These are phyloP conservation scores for Chimonanthus praecox DNA, from an alignment of 164 flowering plant genomes.

Conservation along the genomic window DNA sequence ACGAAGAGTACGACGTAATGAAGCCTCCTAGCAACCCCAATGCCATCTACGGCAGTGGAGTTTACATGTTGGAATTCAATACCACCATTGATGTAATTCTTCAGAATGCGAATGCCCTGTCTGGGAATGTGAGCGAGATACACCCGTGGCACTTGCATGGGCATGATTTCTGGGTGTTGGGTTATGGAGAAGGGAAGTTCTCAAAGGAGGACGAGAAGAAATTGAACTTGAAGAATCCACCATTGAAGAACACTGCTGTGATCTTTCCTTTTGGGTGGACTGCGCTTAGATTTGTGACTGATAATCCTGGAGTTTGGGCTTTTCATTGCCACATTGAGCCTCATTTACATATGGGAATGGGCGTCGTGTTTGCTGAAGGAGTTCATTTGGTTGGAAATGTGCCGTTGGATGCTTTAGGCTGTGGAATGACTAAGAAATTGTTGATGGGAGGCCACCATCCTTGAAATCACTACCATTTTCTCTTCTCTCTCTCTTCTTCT, in stretches of 20 bases:
- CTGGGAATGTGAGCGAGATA: conserved; percentile 46
- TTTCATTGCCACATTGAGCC: conserved; percentile 87
- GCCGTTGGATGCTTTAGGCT: conserved; percentile 64
- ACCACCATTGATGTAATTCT: conserved; percentile 9
- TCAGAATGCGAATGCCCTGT: conserved; percentile 29
- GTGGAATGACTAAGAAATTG: conserved; percentile 37
- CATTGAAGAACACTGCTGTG: conserved; percentile 75
- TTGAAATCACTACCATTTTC: too few relatives aligned
- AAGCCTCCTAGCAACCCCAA: conserved; percentile 26
- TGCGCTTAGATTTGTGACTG: conserved; percentile 57
- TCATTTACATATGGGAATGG: conserved; percentile 84
- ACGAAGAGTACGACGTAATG: background rate
- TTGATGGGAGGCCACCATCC: too few relatives aligned
- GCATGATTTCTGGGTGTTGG: conserved; percentile 91
- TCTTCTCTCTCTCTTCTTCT: too few relatives aligned
- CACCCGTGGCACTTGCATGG: conserved; percentile 96
- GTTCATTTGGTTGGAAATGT: conserved; percentile 51
- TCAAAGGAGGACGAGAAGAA: conserved; percentile 33
- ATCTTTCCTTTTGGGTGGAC: conserved; percentile 74
- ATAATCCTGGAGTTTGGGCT: conserved; percentile 79
- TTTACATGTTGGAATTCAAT: conserved; percentile 51
- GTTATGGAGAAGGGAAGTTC: conserved; percentile 66
- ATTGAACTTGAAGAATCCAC: conserved; percentile 57
- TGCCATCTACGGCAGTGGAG: conserved; percentile 34
- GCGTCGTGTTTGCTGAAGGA: conserved; percentile 72